Evolutionary conservation across 192 early-diverging fungal genomes (phyloP), one percentile per base, ranked within the genome.

Genomic region (Mortierella hygrophila): DNA sequence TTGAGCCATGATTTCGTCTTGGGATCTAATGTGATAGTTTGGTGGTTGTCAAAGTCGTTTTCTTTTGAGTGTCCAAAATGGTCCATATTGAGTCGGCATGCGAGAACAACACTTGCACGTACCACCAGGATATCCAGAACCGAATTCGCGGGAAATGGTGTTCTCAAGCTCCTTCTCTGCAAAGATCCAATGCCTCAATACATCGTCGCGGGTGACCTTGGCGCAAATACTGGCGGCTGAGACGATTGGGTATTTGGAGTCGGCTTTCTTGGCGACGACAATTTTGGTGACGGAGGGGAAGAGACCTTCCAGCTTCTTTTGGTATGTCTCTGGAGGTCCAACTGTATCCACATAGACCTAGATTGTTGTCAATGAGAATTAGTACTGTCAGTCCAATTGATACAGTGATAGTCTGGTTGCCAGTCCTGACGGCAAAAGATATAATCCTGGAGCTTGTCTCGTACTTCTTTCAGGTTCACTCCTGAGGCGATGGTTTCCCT

Each of bases 141-240:
- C 98, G 83, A 96, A 99, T 8, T 70, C 75, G 29, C 82, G 90
- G 0, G 92, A 91, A 18, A 94, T 65, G 2, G 52, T 79, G 11
- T 70, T 75, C 9, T 90, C 91, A 13, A 93, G 70, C 38, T 55
- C 78, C n/a, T 80, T 74, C 81, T 97, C 96, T 55, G 90, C 88
- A 89, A 94, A 96, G 16, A 80, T 69, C 94, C 95, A 96, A 60
- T 93, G 84, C 69, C 90, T 81, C 55, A 97, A 69, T 10, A 93
- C 85, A 54, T 89, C 89, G 87, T 96, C 96, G n/a, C 95, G 89
- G 32, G 94, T 95, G 11, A 96, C 95, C 88, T 99, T 99, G 37
- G 99, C 99, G 84, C 94, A 97, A 52, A 99, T 98, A 91, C 94
- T 96, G 1, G 99, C 99, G 2, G 97, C 98, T 78, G 95, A 96